These are phyloP conservation scores for Fusarium praegraminearum DNA, from an alignment of 2,329 filamentous ascomycete species.

Conservation along the genomic window DNA sequence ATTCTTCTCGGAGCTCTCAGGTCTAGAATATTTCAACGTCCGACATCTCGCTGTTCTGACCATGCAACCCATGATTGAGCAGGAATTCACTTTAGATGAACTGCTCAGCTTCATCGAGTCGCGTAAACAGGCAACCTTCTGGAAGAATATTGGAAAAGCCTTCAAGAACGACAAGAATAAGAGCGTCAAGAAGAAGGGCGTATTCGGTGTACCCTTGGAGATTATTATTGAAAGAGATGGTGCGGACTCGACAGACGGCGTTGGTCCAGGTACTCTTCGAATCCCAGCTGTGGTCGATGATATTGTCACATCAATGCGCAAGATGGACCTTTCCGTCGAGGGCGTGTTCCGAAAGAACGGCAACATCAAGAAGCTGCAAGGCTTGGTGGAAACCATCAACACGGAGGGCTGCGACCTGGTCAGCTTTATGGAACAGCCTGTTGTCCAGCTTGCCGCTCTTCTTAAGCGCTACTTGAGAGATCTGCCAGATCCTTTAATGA, in stretches of 20 bases:
- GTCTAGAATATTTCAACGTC: conserved; percentile 96
- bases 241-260: conserved; percentile 96
- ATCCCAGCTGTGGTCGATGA: conserved; percentile 97
- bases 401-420: conserved; percentile 85
- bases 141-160: conserved; percentile 97
- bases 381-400: conserved; percentile 88
- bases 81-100: conserved; percentile 93
- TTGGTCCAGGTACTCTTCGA: conserved; percentile 89
- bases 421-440: conserved; percentile 87
- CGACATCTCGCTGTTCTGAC: conserved; percentile 93
- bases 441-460: conserved; percentile 92
- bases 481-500: conserved; percentile 93
- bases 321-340: conserved; percentile 99
- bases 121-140: conserved; percentile 89
- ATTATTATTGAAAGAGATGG: conserved; percentile 91
- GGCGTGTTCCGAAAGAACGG: conserved; percentile 99
- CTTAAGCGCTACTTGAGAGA: conserved; percentile 96
- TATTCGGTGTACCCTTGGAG: conserved; percentile 92
- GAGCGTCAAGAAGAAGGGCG: conserved; percentile 87
- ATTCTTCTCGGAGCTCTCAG: conserved; percentile 96
- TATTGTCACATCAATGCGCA: conserved; percentile 92
- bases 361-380: conserved; percentile 93
- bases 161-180: conserved; percentile 89
- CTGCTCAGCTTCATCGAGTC: conserved; percentile 92
- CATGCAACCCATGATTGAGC: conserved; percentile 92